Base-by-base conservation (phyloP, 352 stramenopile genomes). In the Globisporangium iwayamae region DNA sequence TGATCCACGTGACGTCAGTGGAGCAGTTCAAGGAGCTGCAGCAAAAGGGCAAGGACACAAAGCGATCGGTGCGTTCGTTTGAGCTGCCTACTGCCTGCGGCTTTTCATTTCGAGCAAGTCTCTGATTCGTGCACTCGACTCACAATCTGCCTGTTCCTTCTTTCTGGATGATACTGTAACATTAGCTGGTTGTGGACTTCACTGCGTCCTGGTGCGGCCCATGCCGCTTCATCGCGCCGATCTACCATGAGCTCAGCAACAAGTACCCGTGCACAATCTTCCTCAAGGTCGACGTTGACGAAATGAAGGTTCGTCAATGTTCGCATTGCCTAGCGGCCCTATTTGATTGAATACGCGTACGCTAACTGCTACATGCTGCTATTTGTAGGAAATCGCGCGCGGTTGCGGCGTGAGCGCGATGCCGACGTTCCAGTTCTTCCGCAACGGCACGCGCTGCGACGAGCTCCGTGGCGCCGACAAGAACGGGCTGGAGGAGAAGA, bases 381-480 rank as follows among this genome's bases (percentile, higher is more conserved):
- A 16, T 10, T 11, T 48, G n/a, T 36, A 91, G 56, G 69, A 90
- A 41, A 79, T 96, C 60, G 73, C 83, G 0, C 65, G 69, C 30
- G 66, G 64, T 10, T 93, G 83, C 68, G 90, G 85, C 28, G 90
- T 98, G 69, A 80, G 69, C 13, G 87, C 91, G 43, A 98, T 98
- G 93, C 95, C 95, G 7, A 98, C 95, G n/a, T 98, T 98, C 74
- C 90, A 98, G 63, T 93, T 98, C 68, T 98, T 89, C 72, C 94
- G 96, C 69, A 85, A 85, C 55, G 90, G 90, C 48, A 77, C 70
- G 34, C 97, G 94, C 73, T 88, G 93, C 34, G 87, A 97, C 60
- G 89, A 98, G 69, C 67, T 97, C 53, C 77, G 79, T 6, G 94
- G 94, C 9, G 94, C 94, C 10, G 82, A 96, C 67, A 81, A 77